Conservation (phyloP, 1,284 basidiomycete species). For the Ustilago esculenta region DNA sequence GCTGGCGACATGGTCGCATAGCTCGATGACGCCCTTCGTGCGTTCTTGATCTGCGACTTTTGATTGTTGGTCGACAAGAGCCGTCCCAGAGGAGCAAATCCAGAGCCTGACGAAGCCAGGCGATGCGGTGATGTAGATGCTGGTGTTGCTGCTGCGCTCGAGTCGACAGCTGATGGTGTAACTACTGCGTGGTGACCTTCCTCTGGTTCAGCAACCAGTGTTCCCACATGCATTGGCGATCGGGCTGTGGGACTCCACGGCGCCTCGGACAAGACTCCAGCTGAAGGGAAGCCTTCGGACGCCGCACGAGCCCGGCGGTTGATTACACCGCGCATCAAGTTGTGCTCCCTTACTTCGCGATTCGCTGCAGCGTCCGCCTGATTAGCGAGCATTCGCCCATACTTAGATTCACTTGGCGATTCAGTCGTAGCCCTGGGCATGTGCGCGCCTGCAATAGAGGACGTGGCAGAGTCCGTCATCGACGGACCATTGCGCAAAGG, state of each 20-base stretch:
- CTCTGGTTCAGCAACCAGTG: slow-evolving; percentile 13
- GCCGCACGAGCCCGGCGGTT: slow-evolving; percentile 38
- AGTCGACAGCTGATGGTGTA: slow-evolving; percentile 4
- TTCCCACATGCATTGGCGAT: not conserved
- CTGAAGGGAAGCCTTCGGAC: slow-evolving; percentile 38
- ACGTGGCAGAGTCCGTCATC: not conserved
- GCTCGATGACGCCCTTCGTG: slow-evolving; percentile 38
- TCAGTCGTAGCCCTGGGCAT: slow-evolving; percentile 23
- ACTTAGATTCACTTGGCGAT: slow-evolving; percentile 39
- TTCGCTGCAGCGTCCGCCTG: slow-evolving; percentile 28
- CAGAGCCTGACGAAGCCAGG: slow-evolving; percentile 14
- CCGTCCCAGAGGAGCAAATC: slow-evolving; percentile 48
- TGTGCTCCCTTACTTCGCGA: slow-evolving; percentile 22
- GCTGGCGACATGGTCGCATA: slow-evolving; percentile 26
- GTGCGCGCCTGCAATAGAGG: not conserved
- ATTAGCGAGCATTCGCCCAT: slow-evolving; percentile 23
- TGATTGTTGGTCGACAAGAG: slow-evolving; percentile 49
- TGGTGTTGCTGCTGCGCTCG: not conserved
- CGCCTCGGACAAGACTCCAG: slow-evolving; percentile 14
- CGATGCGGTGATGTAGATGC: slow-evolving; percentile 7
- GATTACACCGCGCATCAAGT: slow-evolving; percentile 33
- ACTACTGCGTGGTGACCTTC: slow-evolving; percentile 10
- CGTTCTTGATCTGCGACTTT: slow-evolving; percentile 35
- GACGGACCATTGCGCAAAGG: slow-evolving; percentile 13
- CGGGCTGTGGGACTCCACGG: slow-evolving; percentile 6